Evolutionary conservation across 495 filamentous ascomycete genomes (phyloP), one percentile per base, ranked within the genome.

Genomic region (Wilcoxina mikolae): DNA sequence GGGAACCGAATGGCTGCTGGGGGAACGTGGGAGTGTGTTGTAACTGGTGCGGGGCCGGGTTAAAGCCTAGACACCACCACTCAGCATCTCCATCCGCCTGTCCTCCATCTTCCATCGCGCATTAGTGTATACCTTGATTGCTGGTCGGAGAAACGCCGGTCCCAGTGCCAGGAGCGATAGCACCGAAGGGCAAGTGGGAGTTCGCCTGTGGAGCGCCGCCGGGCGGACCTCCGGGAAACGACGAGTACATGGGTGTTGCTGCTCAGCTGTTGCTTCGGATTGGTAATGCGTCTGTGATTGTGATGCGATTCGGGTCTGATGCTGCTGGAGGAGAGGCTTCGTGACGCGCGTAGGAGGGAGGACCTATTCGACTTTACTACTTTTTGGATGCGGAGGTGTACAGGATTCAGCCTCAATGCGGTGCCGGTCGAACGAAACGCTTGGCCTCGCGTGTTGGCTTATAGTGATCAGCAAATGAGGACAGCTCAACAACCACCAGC

Each of bases 81-180:
- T 42, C 12, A 9, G 12, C 9, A 45, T 5, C 42, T 45, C 5
- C 18, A 20, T 9, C 9, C 46, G 18, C 11, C 20, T n/a, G 46
- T 4, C 7, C 20, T 4, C 10, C 5, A n/a, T 5, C 42, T 23
- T n/a, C 42, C 5, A 23, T 45, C 9, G 42, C 7, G 42, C 9
- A 5, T 17, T 9, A 20, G 9, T 9, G 18, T 17, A 23, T 45
- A 45, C 47, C 47, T 28, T 27, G 47, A 27, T 12, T 17, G 22
- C 20, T 31, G 5, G 52, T 28, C 18, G 51, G 11, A 28, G 55
- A 56, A 7, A 59, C 60, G 4, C 60, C 60, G 0, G 60, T 63
- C 28, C 56, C 60, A 15, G 60, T 59, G 3, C 60, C 60, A 0
- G 60, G 53, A 9, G 54, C 26, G 33, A 63, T 62, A 22, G 55